phyloP scores from a whole-genome alignment of 2,329 filamentous ascomycete species.

The Claviceps sp. region DNA sequence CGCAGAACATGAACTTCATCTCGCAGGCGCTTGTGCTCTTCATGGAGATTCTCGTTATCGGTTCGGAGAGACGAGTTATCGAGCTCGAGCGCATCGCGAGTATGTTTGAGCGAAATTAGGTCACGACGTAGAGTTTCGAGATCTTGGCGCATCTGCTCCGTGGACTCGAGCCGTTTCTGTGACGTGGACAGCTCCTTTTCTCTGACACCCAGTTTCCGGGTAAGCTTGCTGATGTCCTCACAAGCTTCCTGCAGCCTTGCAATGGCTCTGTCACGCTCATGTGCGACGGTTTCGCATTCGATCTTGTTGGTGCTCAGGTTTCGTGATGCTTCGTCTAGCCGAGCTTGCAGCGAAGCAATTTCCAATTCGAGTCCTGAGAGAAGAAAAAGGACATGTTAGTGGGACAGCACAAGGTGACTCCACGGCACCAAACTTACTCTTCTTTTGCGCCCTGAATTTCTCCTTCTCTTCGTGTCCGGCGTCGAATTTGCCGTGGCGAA shows the following conservation, averaged over 20 bases:
- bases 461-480: conserved; percentile 30
- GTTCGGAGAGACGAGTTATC: conserved; percentile 28
- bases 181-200: conserved; percentile 29
- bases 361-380: conserved; percentile 41
- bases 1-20: conserved; percentile 28
- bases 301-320: conserved; percentile 50
- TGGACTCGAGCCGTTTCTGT: conserved; percentile 27
- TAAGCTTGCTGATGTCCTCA: conserved; percentile 39
- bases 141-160: conserved; percentile 24
- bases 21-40: conserved; percentile 22
- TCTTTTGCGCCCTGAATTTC: conserved; percentile 38
- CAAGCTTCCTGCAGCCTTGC: conserved; percentile 49
- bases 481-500: conserved; percentile 31
- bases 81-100: conserved; percentile 21
- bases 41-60: conserved; percentile 26
- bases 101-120: conserved; percentile 25
- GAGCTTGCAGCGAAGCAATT: conserved; percentile 45
- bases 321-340: conserved; percentile 47
- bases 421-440: conserved; percentile 32
- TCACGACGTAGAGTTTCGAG: conserved; percentile 29
- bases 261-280: conserved; percentile 53
- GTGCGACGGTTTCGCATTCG: conserved; percentile 45
- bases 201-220: conserved; percentile 26
- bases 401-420: neutral
- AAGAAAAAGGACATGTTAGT: neutral